Conservation (phyloP, 169 alveolate genomes). For the Plasmodium gonderi region DNA sequence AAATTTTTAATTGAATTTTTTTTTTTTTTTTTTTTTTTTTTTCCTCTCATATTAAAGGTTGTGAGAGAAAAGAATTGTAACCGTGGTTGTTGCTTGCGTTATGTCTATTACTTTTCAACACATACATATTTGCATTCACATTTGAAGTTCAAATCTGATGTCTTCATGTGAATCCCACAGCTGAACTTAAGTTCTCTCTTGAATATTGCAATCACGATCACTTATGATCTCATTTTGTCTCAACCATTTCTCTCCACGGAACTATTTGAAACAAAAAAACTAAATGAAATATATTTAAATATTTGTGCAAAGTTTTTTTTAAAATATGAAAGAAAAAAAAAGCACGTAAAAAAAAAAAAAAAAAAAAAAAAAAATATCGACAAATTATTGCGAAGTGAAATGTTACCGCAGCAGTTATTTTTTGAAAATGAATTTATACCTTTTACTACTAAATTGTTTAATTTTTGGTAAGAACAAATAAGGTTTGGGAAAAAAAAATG, state of each 20-base stretch:
- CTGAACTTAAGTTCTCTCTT: too few relatives aligned
- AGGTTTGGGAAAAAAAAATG: background rate
- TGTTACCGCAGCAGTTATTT: constrained; percentile 8
- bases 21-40: background rate
- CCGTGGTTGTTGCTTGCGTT: background rate
- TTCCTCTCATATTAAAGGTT: background rate
- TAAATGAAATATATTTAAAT: background rate
- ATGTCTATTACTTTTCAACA: background rate
- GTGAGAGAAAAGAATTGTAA: background rate
- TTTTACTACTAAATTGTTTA: constrained; percentile 37
- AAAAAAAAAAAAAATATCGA: background rate
- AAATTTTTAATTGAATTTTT: background rate
- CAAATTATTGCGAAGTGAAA: constrained; percentile 6
- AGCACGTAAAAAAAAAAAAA: background rate
- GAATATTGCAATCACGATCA: too few relatives aligned
- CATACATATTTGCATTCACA: background rate
- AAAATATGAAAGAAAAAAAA: constrained; percentile 29
- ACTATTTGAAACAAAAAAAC: background rate
- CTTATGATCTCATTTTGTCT: background rate
- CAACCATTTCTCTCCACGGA: background rate
- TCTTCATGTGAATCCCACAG: too few relatives aligned
- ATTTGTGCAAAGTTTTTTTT: background rate
- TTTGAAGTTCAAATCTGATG: background rate
- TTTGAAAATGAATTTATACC: constrained; percentile 43
- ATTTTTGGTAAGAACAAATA: constrained; percentile 43